These are phyloP conservation scores for Blastobotrys proliferans DNA, from an alignment of 1,139 yeast species.

Conservation along the genomic window DNA sequence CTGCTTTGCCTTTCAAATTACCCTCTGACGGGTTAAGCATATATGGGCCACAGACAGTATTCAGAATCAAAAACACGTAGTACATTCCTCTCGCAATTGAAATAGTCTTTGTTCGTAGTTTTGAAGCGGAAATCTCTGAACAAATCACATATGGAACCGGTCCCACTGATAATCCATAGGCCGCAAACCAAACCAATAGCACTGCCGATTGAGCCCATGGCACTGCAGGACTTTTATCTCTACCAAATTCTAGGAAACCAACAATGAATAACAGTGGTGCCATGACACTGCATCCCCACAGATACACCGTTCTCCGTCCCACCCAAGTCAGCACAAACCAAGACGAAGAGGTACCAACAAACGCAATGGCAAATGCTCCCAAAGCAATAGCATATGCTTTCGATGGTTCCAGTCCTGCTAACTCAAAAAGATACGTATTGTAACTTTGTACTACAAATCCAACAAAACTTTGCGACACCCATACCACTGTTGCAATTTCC, in stretches of 20 bases:
- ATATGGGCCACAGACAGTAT: constrained; percentile 44
- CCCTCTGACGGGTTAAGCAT: constrained; percentile 55
- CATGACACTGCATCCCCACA: constrained; percentile 41
- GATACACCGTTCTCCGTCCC: constrained; percentile 48
- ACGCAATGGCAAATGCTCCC: constrained; percentile 25
- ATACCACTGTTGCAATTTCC: constrained; percentile 34
- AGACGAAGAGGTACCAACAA: constrained; percentile 16
- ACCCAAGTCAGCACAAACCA: constrained; percentile 22
- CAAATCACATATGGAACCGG: constrained; percentile 54
- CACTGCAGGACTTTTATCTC: constrained; percentile 7
- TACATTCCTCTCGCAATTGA: constrained; percentile 49
- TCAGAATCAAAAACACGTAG: constrained; percentile 40
- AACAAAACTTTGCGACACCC: constrained; percentile 5
- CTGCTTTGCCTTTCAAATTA: constrained; percentile 56
- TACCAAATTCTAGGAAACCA: constrained; percentile 14
- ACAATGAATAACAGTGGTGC: constrained; percentile 37
- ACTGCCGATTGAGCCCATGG: constrained; percentile 20
- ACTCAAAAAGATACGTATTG: constrained; percentile 20
- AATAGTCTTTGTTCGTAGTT: constrained; percentile 51
- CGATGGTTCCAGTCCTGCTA: constrained; percentile 19
- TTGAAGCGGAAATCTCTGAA: constrained; percentile 52
- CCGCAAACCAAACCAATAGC: constrained; percentile 23
- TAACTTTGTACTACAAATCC: constrained; percentile 29
- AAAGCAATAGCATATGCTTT: constrained; percentile 19
- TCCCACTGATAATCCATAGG: constrained; percentile 52